Conservation (phyloP, 139 green algal species). For the Chlamydomonas asymmetrica region DNA sequence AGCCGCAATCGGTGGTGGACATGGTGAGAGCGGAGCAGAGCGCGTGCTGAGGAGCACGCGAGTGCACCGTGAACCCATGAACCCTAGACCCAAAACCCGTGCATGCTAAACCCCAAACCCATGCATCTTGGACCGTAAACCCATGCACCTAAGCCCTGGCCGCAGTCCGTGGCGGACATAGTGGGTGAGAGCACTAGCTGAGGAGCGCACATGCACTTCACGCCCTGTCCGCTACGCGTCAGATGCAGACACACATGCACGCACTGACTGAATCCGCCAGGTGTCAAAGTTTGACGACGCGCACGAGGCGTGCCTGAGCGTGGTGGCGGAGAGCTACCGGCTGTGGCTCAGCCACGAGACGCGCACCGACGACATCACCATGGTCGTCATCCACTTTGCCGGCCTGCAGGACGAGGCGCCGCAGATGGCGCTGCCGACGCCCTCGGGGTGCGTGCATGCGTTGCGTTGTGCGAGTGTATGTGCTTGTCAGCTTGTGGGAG, state of each 20-base stretch:
- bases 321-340: slow-evolving; percentile 83
- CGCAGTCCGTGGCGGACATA: too few species aligned
- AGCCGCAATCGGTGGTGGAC: slow-evolving; percentile 80
- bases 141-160: too few species aligned
- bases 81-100: not conserved
- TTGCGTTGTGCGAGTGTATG: too few species aligned
- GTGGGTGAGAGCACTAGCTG: too few species aligned
- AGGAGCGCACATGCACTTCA: too few species aligned
- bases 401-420: slow-evolving; percentile 45
- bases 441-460: slow-evolving; percentile 30
- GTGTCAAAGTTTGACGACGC: slow-evolving; percentile 64
- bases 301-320: slow-evolving; percentile 69
- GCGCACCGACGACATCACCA: slow-evolving; percentile 95
- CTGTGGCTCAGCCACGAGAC: slow-evolving; percentile 90
- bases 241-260: slow-evolving; percentile 2
- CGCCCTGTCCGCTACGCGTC: too few species aligned
- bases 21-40: slow-evolving; percentile 79
- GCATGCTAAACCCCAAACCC: too few species aligned
- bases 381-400: slow-evolving; percentile 75
- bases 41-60: too few species aligned
- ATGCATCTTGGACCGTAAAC: too few species aligned
- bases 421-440: slow-evolving; percentile 39
- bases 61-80: too few species aligned
- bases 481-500: not conserved
- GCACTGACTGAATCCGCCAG: slow-evolving; percentile 22